Evolutionary conservation across 371 early-diverging fungal genomes (phyloP), one percentile per base, ranked within the genome.

Genomic region (Conidiobolus incongruus): DNA sequence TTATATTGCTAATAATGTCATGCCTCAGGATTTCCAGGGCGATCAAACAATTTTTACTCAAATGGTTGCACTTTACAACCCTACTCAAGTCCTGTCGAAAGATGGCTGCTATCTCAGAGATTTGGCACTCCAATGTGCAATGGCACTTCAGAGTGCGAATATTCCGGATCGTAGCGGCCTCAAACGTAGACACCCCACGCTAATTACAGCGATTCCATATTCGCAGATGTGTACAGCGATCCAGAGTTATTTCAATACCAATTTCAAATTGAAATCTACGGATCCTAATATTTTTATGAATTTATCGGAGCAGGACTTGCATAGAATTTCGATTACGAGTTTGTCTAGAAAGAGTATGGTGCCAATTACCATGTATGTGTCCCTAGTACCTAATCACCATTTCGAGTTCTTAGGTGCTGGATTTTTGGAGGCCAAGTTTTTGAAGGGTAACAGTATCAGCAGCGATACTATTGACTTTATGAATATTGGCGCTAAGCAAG

Each of bases 61-160:
- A 50, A 50, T 83, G 34, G 61, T 77, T 24, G 59, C 61, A 19
- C 54, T 83, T 39, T 83, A 79, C 50, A 78, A 78, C 45, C 77
- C 77, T 46, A 65, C 66, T 33, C 82, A 81, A 48, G 71, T 74
- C 23, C 60, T 68, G 44, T 75, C 81, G 7, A 60, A 59, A 47
- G 79, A 81, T 42, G 78, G 70, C 4, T 81, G 79, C 48, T 74
- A 71, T 26, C 54, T 81, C 22, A 70, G 82, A 10, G 84, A 83
- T 38, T 56, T 81, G 31, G 59, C 84, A 1, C 58, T 83, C 28
- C 81, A 76, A 46, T 78, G 81, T 38, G 66, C 72, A 7, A 61
- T 63, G 51, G 52, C 52, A 49, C 71, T 70, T 38, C 76, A 80
- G 53, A 70, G 78, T 38, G 52, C 45, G 0, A 45, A 65, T 34